Conservation (phyloP, 179 eudicot species). For the Vitellaria paradoxa region DNA sequence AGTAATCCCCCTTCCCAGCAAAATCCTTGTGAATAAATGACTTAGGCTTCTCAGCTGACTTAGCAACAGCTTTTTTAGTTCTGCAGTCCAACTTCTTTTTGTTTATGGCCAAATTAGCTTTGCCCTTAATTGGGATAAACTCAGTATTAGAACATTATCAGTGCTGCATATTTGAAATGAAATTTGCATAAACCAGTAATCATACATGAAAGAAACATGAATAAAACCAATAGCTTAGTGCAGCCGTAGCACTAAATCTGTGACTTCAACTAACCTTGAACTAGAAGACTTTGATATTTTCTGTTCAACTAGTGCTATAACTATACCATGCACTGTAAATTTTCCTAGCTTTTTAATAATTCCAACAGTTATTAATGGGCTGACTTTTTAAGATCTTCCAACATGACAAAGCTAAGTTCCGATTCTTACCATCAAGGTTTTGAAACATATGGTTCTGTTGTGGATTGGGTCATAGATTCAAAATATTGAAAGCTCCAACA, state of each 20-base stretch:
- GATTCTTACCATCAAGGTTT: too few relatives aligned
- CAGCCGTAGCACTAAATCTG: neutral
- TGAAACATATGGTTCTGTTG: too few relatives aligned
- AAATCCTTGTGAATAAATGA: neutral
- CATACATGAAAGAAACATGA: neutral
- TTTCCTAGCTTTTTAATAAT: neutral
- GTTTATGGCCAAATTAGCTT: neutral
- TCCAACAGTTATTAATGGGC: neutral
- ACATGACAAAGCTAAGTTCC: too few relatives aligned
- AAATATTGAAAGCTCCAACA: too few relatives aligned
- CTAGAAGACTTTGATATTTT: neutral
- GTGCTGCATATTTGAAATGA: neutral
- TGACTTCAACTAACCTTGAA: neutral
- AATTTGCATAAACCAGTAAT: neutral
- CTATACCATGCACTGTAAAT: neutral
- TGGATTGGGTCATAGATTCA: too few relatives aligned
- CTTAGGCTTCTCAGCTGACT: neutral
- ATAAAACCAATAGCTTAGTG: neutral
- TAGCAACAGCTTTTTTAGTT: conserved; percentile 1
- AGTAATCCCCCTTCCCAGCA: neutral
- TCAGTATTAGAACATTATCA: neutral
- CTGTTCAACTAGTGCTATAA: neutral
- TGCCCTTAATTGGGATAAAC: neutral
- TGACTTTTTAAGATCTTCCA: neutral
- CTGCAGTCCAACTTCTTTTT: neutral